A percentile compares a stretch with the other conserved stretches of the same genome.
phyloP scores from a whole-genome alignment of 2,329 filamentous ascomycete species.

The Botrytis galanthina region DNA sequence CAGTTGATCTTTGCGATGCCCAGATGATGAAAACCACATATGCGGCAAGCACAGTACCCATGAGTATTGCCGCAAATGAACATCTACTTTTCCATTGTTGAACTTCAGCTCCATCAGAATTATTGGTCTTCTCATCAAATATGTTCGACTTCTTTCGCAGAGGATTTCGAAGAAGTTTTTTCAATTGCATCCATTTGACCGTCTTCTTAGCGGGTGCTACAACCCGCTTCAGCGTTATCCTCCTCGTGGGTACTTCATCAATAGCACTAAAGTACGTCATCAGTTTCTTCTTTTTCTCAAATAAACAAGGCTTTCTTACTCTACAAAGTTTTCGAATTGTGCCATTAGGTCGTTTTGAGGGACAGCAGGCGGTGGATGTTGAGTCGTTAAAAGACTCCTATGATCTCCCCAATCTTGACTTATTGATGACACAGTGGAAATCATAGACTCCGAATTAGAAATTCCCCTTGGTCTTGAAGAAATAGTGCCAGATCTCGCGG shows the following conservation, averaged over 20 bases:
- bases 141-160: background rate
- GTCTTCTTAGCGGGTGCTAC: background rate
- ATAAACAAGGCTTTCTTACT: conserved; percentile 15
- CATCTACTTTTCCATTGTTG: conserved; percentile 9
- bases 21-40: conserved; percentile 29
- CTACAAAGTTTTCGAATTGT: conserved; percentile 17
- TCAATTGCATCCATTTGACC: background rate
- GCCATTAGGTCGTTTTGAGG: conserved; percentile 4
- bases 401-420: conserved; percentile 14
- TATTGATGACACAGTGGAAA: background rate
- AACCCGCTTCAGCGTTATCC: background rate
- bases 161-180: background rate
- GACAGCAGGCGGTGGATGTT: background rate
- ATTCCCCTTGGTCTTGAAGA: conserved; percentile 1
- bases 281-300: background rate
- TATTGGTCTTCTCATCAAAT: background rate
- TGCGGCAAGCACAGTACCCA: conserved; percentile 23
- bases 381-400: background rate
- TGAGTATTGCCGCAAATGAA: background rate
- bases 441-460: conserved; percentile 13
- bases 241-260: conserved; percentile 9
- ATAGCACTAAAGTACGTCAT: conserved; percentile 3
- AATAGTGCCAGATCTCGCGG: background rate
- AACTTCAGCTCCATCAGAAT: background rate
- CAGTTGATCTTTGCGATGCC: conserved; percentile 22